phyloP scores from a whole-genome alignment of 2,329 filamentous ascomycete genomes.

The Ceratocystis papillata region DNA sequence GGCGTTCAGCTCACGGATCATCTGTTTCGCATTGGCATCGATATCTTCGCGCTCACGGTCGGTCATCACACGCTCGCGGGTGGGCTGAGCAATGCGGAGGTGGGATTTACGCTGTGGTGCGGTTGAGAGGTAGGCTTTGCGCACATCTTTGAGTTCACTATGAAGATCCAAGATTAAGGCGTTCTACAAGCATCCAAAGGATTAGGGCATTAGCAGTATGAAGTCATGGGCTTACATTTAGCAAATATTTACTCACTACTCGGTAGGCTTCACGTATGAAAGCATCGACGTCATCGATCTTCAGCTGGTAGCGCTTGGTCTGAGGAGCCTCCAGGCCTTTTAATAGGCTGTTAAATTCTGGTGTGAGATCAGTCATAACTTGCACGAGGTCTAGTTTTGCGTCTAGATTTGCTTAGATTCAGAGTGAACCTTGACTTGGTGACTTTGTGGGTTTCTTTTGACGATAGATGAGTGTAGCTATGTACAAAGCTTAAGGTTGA shows the following conservation, averaged over 20 bases:
- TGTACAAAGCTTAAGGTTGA: slow-evolving; percentile 2
- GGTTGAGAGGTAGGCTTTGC: slow-evolving; percentile 83
- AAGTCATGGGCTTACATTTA: background rate
- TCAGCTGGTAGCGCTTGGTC: slow-evolving; percentile 35
- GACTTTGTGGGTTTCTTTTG: background rate
- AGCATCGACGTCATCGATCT: slow-evolving; percentile 55
- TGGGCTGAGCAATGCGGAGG: slow-evolving; percentile 9
- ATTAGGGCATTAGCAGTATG: background rate
- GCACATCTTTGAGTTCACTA: slow-evolving; percentile 67
- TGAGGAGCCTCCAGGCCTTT: slow-evolving; percentile 46
- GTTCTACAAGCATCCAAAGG: slow-evolving; percentile 46
- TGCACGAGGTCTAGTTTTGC: background rate
- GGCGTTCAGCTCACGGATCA: slow-evolving; percentile 74
- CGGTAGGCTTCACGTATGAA: slow-evolving; percentile 91
- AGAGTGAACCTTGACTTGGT: background rate
- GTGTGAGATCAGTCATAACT: slow-evolving; percentile 52
- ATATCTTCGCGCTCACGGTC: slow-evolving; percentile 77
- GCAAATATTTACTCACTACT: slow-evolving; percentile 51
- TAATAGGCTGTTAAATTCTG: slow-evolving; percentile 58
- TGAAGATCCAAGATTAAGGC: slow-evolving; percentile 72
- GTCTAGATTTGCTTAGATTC: no score
- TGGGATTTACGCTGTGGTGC: slow-evolving; percentile 47
- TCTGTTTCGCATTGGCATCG: slow-evolving; percentile 73
- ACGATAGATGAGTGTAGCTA: background rate
- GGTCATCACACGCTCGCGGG: slow-evolving; percentile 46